Percentiles rank a stretch among this genome's conserved stretches.
phyloP scores from a whole-genome alignment of 768 basidiomycete species.

The Pleurotus salmoneostramineus region DNA sequence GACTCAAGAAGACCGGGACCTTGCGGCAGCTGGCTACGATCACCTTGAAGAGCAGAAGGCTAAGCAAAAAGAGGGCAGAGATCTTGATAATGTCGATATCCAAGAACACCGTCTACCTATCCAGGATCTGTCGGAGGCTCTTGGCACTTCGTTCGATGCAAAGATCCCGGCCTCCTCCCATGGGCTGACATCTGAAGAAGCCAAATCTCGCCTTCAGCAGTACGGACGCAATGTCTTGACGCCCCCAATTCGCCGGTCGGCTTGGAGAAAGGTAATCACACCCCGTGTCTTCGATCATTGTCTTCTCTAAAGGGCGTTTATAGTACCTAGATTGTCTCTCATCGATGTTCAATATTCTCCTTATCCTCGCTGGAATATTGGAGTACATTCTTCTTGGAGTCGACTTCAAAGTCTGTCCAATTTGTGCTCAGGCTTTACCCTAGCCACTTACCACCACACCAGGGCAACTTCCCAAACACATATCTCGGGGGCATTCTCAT shows the following conservation, averaged over 20 bases:
- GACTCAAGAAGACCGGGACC: slow-evolving; percentile 64
- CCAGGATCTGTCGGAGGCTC: slow-evolving; percentile 29
- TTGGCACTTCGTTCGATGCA: slow-evolving; percentile 47
- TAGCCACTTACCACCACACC: slow-evolving; percentile 10
- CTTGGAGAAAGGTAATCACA: slow-evolving; percentile 49
- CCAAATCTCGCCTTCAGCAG: slow-evolving; percentile 45
- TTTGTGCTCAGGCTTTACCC: background rate
- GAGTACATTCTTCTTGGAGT: slow-evolving; percentile 65
- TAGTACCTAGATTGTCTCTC: slow-evolving; percentile 63
- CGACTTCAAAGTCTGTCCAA: slow-evolving; percentile 44
- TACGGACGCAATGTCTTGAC: slow-evolving; percentile 64
- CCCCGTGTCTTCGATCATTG: slow-evolving; percentile 9
- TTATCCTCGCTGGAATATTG: slow-evolving; percentile 62
- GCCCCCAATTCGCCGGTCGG: slow-evolving; percentile 64
- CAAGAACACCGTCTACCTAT: slow-evolving; percentile 50
- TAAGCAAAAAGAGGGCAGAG: slow-evolving; percentile 21
- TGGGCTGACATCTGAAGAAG: slow-evolving; percentile 52
- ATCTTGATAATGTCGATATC: slow-evolving; percentile 49
- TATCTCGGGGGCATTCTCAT: slow-evolving; percentile 72
- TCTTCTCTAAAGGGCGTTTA: slow-evolving; percentile 1
- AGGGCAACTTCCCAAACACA: slow-evolving; percentile 61
- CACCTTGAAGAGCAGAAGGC: slow-evolving; percentile 47
- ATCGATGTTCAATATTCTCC: slow-evolving; percentile 64
- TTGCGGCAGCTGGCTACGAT: slow-evolving; percentile 67
- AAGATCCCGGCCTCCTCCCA: slow-evolving; percentile 47